Conservation (phyloP, 208 protist genomes). For the Trypanosoma boissoni region DNA sequence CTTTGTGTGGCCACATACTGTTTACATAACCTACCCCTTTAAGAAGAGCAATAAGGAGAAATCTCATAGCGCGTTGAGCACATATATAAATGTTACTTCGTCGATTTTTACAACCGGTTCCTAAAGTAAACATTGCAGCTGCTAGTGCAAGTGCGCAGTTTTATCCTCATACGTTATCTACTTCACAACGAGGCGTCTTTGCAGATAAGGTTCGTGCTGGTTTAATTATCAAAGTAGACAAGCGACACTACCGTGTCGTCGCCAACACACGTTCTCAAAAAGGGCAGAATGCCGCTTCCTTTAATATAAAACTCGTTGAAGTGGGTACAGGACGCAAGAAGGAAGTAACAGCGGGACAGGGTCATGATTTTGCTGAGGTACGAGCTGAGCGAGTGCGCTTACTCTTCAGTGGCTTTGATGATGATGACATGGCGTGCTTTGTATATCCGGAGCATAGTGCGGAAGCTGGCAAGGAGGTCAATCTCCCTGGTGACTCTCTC, state of each 20-base stretch:
- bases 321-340: slow-evolving; percentile 76
- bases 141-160: background rate
- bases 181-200: slow-evolving; percentile 59
- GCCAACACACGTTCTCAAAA: slow-evolving; percentile 87
- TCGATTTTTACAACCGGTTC: background rate
- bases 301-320: slow-evolving; percentile 85
- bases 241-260: slow-evolving; percentile 70
- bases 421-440: slow-evolving; percentile 87
- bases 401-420: slow-evolving; percentile 89
- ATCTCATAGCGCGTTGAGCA: too few relatives aligned
- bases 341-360: slow-evolving; percentile 80
- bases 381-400: slow-evolving; percentile 75
- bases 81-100: background rate
- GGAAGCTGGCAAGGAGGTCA: slow-evolving; percentile 79
- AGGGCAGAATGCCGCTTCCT: slow-evolving; percentile 86
- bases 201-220: slow-evolving; percentile 84
- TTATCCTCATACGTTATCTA: slow-evolving; percentile 4
- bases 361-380: slow-evolving; percentile 83
- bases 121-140: background rate
- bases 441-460: slow-evolving; percentile 81
- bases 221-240: slow-evolving; percentile 83
- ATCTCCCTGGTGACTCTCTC: slow-evolving; percentile 68
- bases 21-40: too few relatives aligned
- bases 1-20: too few relatives aligned
- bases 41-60: too few relatives aligned